These are phyloP conservation scores for Fraxinus pennsylvanica DNA, from an alignment of 257 asterid genomes.

Conservation along the genomic window DNA sequence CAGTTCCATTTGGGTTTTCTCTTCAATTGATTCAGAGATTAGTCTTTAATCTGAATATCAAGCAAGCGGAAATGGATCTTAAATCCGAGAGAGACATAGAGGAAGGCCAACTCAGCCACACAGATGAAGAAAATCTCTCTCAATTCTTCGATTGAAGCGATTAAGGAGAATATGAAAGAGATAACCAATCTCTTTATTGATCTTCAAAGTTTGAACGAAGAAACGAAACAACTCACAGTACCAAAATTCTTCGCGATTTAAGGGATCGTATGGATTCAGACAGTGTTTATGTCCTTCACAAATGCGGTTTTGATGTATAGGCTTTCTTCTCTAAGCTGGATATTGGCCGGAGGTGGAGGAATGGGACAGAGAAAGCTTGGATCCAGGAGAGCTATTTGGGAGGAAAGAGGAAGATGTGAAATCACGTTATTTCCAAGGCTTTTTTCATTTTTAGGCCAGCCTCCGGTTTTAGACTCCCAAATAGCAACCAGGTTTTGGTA, in stretches of 20 bases:
- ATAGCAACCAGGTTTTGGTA: no score
- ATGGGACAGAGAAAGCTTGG: no score
- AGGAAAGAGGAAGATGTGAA: no score
- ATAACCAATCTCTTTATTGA: constrained; percentile 64
- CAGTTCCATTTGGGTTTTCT: no score
- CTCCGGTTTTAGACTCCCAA: no score
- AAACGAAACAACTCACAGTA: constrained; percentile 61
- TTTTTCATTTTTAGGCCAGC: no score
- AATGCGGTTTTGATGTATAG: constrained; percentile 20
- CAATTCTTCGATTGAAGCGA: constrained; percentile 57
- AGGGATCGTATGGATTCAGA: constrained; percentile 80
- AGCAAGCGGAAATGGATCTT: constrained; percentile 53
- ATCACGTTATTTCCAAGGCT: no score
- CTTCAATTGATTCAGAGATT: no score
- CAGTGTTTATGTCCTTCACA: constrained; percentile 66
- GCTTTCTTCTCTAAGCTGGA: no score
- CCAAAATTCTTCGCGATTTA: constrained; percentile 70
- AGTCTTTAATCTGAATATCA: constrained; percentile 8
- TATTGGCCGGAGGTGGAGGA: no score
- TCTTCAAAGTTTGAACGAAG: constrained; percentile 62
- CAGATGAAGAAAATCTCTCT: constrained; percentile 48
- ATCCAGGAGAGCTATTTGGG: no score
- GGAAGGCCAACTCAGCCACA: constrained; percentile 42
- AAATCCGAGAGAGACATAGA: constrained; percentile 59
- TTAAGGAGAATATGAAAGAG: constrained; percentile 57